Evolutionary conservation across 2,329 filamentous ascomycete genomes (phyloP), one percentile per base, ranked within the genome.

Genomic region (Aspergillus terreus): DNA sequence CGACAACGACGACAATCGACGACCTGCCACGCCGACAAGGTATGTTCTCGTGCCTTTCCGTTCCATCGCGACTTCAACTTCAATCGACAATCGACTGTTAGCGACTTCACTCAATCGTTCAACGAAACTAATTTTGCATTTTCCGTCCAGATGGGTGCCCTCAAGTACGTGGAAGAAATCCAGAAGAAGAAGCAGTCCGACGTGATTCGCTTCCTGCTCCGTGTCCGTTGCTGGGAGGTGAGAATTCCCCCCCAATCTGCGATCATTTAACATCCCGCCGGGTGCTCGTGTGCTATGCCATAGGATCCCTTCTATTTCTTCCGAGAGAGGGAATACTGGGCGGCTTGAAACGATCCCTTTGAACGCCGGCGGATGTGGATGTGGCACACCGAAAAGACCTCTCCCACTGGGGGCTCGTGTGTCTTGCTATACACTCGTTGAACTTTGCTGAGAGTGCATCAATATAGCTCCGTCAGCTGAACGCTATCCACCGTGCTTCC

Each of bases 131-230:
- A 55, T 62, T 46, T 47, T 43, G 40, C 43, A 47, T 54, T 59
- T 47, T 46, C 42, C 27, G 50, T 60, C 50, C 55, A 92, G 85
- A 96, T 96, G 94, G 94, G 94, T 89, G 92, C 92, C 84, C 90
- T 96, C 80, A 99, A 99, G 84, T 99, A 96, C 84, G 90, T 99
- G 82, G 95, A 99, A 87, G 94, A 99, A 86, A 88, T 99, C 83
- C 91, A 96, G 81, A 97, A 99, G 91, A 96, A 96, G 90, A 99
- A 99, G 91, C 94, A 99, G 88, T 96, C 90, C 79, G 94, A 99
- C 86, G 88, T 99, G 76, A 90, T 97, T 83, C 92, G 92, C 83
- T 99, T 99, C 86, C 88, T 99, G 82, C 90, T 96, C 80, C 92
- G 91, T 79, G 91, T 96, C 76, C 92, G 94, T 82, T 99, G 94